phyloP scores from a whole-genome alignment of 371 early-diverging fungal species.

The Haplosporangium sp. region DNA sequence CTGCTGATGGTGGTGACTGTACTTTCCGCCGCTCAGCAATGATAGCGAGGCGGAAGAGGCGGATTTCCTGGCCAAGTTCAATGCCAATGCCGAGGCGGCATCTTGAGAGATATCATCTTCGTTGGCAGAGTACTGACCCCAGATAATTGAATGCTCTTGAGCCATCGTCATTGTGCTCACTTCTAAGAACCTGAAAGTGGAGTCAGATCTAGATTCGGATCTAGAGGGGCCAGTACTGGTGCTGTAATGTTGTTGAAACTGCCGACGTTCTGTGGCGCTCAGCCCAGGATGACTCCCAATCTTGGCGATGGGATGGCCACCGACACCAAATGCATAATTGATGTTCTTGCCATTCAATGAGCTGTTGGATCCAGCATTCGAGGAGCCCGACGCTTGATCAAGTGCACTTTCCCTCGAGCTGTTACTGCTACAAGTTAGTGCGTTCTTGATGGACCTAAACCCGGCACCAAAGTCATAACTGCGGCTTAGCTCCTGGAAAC shows the following conservation, averaged over 20 bases:
- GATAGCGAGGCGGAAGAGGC: conserved; percentile 26
- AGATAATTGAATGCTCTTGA: conserved; percentile 37
- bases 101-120: conserved; percentile 23
- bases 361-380: conserved; percentile 3
- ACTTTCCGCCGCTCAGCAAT: conserved; percentile 26
- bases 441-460: conserved; percentile 38
- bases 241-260: conserved; percentile 40
- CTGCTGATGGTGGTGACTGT: conserved; percentile 39
- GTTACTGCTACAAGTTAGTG: conserved; percentile 35
- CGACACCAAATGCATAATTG: conserved; percentile 30
- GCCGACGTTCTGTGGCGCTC: conserved; percentile 28
- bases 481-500: conserved; percentile 39
- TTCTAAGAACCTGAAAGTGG: conserved; percentile 23
- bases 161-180: conserved; percentile 4
- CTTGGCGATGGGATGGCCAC: conserved; percentile 42
- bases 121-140: conserved; percentile 37
- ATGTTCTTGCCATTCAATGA: conserved; percentile 13
- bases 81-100: conserved; percentile 16
- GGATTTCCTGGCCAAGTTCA: conserved; percentile 25
- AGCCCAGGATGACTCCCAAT: conserved; percentile 44
- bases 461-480: conserved; percentile 47
- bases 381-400: conserved; percentile 9
- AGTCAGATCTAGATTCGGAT: neutral
- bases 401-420: conserved; percentile 25
- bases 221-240: conserved; percentile 6